Evolutionary conservation across 2,329 filamentous ascomycete genomes (phyloP).

Genomic region (Didymella exigua): DNA sequence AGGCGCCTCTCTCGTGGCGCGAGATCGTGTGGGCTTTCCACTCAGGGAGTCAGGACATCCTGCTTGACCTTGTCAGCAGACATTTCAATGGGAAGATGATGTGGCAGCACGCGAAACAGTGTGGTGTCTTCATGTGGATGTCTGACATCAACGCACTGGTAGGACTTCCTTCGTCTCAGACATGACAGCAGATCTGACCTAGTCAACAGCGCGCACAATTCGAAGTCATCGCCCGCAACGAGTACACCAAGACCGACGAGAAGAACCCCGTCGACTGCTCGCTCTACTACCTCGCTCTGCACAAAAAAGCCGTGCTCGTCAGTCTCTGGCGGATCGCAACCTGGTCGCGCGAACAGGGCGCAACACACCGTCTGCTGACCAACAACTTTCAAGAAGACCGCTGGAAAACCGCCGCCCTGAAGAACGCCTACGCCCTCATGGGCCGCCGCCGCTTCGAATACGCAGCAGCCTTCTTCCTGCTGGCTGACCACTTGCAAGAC

Average conservation of each 20-base stretch:
- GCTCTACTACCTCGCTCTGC: constrained; percentile 86
- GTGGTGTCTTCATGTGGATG: constrained; percentile 95
- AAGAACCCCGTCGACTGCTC: constrained; percentile 92
- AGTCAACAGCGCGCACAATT: constrained; percentile 73
- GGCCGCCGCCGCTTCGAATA: constrained; percentile 93
- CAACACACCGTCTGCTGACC: constrained; percentile 79
- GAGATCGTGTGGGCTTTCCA: constrained; percentile 88
- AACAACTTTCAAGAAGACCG: constrained; percentile 88
- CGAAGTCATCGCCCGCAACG: constrained; percentile 87
- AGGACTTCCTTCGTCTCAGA: constrained; percentile 41
- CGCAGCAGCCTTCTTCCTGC: constrained; percentile 91
- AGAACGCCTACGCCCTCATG: constrained; percentile 94
- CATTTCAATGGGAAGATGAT: constrained; percentile 80
- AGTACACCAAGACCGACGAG: constrained; percentile 85
- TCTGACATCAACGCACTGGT: constrained; percentile 77
- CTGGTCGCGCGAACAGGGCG: constrained; percentile 83
- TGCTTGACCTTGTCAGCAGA: constrained; percentile 79
- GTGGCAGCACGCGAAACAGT: constrained; percentile 85
- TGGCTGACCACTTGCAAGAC: constrained; percentile 83
- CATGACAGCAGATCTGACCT: neutral
- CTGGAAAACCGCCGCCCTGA: constrained; percentile 87
- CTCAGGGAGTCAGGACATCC: constrained; percentile 84
- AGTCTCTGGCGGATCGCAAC: constrained; percentile 93
- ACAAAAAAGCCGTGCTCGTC: constrained; percentile 87
- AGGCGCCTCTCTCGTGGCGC: constrained; percentile 69